Percentiles rank a stretch among this genome's conserved stretches.
phyloP scores from a whole-genome alignment of 2,329 filamentous ascomycete species.

The Aspergillus cejpii region DNA sequence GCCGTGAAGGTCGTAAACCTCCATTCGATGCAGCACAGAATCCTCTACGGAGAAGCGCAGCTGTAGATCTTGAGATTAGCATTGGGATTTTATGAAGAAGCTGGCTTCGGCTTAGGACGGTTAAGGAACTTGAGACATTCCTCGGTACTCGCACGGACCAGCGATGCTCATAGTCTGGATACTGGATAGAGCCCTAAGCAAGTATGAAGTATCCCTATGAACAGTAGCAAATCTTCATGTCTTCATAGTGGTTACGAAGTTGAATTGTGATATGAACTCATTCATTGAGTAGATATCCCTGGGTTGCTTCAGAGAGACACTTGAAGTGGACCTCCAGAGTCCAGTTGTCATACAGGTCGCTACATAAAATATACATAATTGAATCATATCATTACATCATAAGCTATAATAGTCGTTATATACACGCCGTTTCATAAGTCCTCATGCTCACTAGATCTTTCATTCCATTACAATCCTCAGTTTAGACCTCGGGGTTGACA shows the following conservation, averaged over 20 bases:
- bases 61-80: conserved; percentile 18
- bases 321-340: too few relatives aligned
- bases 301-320: conserved; percentile 5
- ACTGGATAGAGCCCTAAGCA: conserved; percentile 21
- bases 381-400: conserved; percentile 21
- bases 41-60: conserved; percentile 18
- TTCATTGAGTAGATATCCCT: too few relatives aligned
- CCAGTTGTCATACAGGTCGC: too few relatives aligned
- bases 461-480: neutral
- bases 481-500: too few relatives aligned
- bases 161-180: conserved; percentile 22
- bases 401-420: conserved; percentile 18
- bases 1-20: conserved; percentile 3
- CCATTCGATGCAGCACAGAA: conserved; percentile 7
- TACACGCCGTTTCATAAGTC: conserved; percentile 10
- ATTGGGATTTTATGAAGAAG: conserved; percentile 17
- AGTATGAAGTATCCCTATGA: neutral
- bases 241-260: too few relatives aligned
- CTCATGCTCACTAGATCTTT: conserved; percentile 2
- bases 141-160: conserved; percentile 27
- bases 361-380: conserved; percentile 4
- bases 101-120: conserved; percentile 1
- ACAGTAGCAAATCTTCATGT: neutral
- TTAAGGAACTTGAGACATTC: conserved; percentile 16
- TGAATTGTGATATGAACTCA: too few relatives aligned